These are phyloP conservation scores for Dendrobium catenatum DNA, from an alignment of 106 monocot species.

Conservation along the genomic window DNA sequence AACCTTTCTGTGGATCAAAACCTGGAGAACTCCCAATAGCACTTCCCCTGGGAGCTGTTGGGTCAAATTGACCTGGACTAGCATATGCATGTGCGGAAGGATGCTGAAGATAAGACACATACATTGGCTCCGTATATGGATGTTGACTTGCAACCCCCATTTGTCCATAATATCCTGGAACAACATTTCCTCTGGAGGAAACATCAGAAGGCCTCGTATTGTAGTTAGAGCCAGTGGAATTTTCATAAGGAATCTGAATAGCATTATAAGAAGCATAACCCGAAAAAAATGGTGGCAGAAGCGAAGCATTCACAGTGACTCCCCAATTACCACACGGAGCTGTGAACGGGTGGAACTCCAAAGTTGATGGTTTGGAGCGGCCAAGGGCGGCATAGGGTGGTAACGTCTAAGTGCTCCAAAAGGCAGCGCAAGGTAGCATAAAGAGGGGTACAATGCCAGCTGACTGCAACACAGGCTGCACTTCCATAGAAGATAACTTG, in stretches of 20 bases:
- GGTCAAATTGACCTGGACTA: conserved; percentile 41
- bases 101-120: conserved; percentile 60
- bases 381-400: no score
- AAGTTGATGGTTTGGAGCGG: no score
- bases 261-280: conserved; percentile 59
- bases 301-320: conserved; percentile 51
- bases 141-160: conserved; percentile 42
- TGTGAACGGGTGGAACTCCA: no score
- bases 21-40: conserved; percentile 21
- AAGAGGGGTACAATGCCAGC: conserved; percentile 37
- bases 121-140: conserved; percentile 49
- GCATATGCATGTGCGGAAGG: conserved; percentile 42
- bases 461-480: conserved; percentile 36
- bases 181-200: conserved; percentile 19
- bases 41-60: conserved; percentile 26
- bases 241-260: conserved; percentile 48
- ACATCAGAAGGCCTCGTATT: conserved; percentile 30
- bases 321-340: no score
- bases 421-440: conserved; percentile 39
- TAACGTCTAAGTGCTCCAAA: conserved; percentile 44
- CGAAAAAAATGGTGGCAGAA: conserved; percentile 43
- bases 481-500: conserved; percentile 34
- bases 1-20: conserved; percentile 43
- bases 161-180: conserved; percentile 55
- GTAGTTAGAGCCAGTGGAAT: conserved; percentile 30